phyloP scores from a whole-genome alignment of 495 filamentous ascomycete species.

The Aspergillus bertholletiae region DNA sequence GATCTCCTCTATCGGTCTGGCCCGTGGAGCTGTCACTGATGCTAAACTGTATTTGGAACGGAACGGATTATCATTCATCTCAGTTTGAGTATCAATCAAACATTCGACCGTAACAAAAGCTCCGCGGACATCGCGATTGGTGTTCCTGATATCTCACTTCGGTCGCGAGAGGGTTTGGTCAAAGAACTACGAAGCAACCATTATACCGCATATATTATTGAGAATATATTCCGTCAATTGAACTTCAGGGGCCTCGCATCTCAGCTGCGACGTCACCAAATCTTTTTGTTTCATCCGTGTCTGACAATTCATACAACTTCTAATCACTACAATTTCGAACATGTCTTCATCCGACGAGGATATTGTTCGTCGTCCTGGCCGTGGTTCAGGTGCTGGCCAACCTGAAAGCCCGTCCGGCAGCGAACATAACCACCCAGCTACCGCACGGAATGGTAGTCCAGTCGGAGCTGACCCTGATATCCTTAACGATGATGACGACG shows the following conservation, averaged over 20 bases:
- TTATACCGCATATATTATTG: too few relatives aligned
- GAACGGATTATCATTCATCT: constrained; percentile 14
- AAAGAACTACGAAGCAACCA: too few relatives aligned
- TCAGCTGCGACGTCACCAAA: background rate
- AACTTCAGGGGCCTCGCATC: background rate
- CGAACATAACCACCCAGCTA: constrained; percentile 20
- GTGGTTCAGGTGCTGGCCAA: constrained; percentile 23
- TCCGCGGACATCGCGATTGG: background rate
- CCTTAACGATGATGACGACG: constrained; percentile 46
- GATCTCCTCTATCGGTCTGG: constrained; percentile 25
- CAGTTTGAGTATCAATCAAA: background rate
- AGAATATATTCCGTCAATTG: too few relatives aligned
- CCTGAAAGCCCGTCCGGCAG: constrained; percentile 27
- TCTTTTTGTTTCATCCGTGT: background rate
- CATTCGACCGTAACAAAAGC: background rate
- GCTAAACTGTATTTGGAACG: constrained; percentile 21
- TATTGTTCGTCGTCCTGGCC: constrained; percentile 37
- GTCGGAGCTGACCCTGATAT: constrained; percentile 32
- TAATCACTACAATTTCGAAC: background rate
- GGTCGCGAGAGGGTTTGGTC: background rate
- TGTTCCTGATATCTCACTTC: too few relatives aligned
- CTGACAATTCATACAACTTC: background rate
- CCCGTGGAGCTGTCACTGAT: constrained; percentile 12
- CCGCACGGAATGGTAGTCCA: constrained; percentile 18
- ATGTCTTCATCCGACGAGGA: constrained; percentile 47